Evolutionary conservation across 2,329 filamentous ascomycete genomes (phyloP), one percentile per base, ranked within the genome.

Genomic region (Talaromyces marneffei): DNA sequence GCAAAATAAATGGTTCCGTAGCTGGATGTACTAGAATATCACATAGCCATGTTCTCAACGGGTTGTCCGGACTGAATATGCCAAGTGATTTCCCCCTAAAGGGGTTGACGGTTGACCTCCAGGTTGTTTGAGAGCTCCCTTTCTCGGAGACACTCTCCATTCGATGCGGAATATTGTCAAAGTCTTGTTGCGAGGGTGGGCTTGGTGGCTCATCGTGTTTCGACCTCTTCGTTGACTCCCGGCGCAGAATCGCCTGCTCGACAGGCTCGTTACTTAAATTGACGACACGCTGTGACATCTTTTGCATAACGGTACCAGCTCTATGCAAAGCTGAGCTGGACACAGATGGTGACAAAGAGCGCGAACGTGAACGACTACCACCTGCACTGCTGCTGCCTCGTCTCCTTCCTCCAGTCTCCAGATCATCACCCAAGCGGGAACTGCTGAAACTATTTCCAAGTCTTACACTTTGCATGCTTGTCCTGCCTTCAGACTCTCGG

Each of bases 201-300:
- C 74, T 72, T 23, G 80, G 80, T 1, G 83, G 80, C 54, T 75
- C 81, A 60, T 85, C 70, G 72, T 83, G 70, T 77, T 83, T 70
- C 65, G 79, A 71, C 75, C 83, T 67, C 77, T 80, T 67, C 78
- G 87, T 67, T 14, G 70, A 72, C 61, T 74, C 73, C 79, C 87
- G 79, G 79, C 78, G 82, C 44, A 85, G 82, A 25, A 87, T 82
- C 57, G 85, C 86, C 64, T 89, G 86, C 72, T 96, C 91, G 16
- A 92, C 81, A 4, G 88, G 88, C 70, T 97, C 94, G 71, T 96
- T 96, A 76, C 92, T 96, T 68, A 99, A 85, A 71, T 97, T 97
- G 70, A 99, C 94, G 60, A 99, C 92, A 79, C 94, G 91, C 78
- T 97, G 92, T 33, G 95, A 97, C 86, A 99, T 96, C 66, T 86